Base-by-base conservation (phyloP, 2,329 filamentous ascomycete species). In the Penicillium sp. region DNA sequence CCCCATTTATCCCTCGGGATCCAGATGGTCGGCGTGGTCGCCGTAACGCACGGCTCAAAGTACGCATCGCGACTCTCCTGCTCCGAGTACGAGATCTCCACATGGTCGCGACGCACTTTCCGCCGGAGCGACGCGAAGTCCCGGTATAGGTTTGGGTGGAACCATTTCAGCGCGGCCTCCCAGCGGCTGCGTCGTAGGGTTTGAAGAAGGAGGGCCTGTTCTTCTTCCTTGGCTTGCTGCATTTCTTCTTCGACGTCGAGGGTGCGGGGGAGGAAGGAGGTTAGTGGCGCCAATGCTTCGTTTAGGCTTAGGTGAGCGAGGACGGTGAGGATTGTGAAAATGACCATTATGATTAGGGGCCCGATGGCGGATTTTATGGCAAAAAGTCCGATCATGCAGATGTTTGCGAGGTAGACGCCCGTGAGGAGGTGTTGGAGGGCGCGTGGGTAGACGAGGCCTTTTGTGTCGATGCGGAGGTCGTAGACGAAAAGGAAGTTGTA, bases 401-500 rank as follows among this genome's bases (percentile, higher is more conserved):
- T 77, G 69, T 96, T 88, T 1, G 91, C 89, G 26, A 97, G 84
- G 75, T 98, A 97, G 21, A 97, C 78, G 13, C 94, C 93, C 0
- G 89, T 89, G 45, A 96, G 85, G 41, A 96, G 85, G 65, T 97
- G 93, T 73, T 95, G 89, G 21, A 97, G 82, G 0, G 92, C 93
- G 15, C 90, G 88, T 0, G 93, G 91, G 73, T 97, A 97, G 66
- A 94, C 90, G 2, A 96, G 85, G 2, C 94, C 93, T 71, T 95
- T 92, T 48, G 91, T 96, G 73, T 97, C 93, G 72, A 96, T 87
- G 62, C 87, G 81, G 15, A 90, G 88, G 73, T 95, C 90, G 60
- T 90, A 90, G 6, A 96, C 92, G 76, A 91, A 97, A 56, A 97
- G 84, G 56, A 97, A 82, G 72, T 97, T 96, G 82, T 97, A 97